Evolutionary conservation across 768 basidiomycete genomes (phyloP), one percentile per base, ranked within the genome.

Genomic region (Collybiopsis luxurians): DNA sequence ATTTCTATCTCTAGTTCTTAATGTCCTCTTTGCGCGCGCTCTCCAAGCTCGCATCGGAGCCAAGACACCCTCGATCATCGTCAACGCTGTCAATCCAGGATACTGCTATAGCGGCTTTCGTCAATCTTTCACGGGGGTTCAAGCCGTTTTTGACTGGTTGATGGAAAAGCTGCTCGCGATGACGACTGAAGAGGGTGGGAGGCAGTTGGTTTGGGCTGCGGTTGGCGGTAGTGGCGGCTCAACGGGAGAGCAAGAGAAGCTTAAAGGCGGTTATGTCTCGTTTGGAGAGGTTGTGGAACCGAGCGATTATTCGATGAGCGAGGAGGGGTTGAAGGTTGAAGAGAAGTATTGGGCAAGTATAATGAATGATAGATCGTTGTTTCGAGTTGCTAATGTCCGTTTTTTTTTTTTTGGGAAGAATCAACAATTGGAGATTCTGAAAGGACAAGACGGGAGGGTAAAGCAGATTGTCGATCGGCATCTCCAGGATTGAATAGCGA

Each of bases 1-100:
- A 19, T 11, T 39, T 9, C 40, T 27, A 31, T 27, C 10, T n/a
- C n/a, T 48, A 80, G 77, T 79, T 13, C 64, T 79, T 42, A 72
- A 75, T 46, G 47, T 78, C 3, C 61, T 77, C 34, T 76, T 79
- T 60, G 66, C 62, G 30, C 77, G 72, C 15, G 70, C 70, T 2
- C 62, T 81, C 1, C 65, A 62, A 11, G 67, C 63, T 10, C 67
- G n/a, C n/a, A n/a, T n/a, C n/a, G n/a, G n/a, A n/a, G 39, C 63
- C 5, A 42, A 59, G 9, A 42, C 63, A 6, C 58, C 64, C 2
- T 57, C 69, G 0, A 55, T 78, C 19, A 71, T 75, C 34, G 68
- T 73, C 54, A 69, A 70, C 55, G 43, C 69, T 31, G 67, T 75
- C 30, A 72, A 74, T 51, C 79, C 79, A n/a, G 78, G 78, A 1